Base-by-base conservation (phyloP, 139 green algal genomes). In the Chlorella sp. region DNA sequence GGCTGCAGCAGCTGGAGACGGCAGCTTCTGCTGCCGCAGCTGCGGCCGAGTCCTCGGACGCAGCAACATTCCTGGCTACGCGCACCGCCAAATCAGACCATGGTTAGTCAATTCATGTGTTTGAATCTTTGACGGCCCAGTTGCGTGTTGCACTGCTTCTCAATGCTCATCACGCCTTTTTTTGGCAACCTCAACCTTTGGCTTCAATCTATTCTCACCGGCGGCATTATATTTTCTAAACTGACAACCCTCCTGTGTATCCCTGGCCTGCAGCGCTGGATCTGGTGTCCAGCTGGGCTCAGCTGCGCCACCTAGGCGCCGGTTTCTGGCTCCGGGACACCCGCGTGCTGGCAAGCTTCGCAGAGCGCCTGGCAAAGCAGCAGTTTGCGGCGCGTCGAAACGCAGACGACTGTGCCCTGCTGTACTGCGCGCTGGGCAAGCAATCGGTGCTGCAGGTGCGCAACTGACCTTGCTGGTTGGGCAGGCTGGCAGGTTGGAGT, bases 251-350 rank as follows among this genome's bases (percentile, higher is more conserved):
- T 57, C 48, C 48, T 9, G 48, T 57, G 5, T 16, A 9, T 57
- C 9, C 48, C 48, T 57, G 48, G 48, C 48, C 48, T 57, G 48
- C 48, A 57, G 48, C 48, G 48, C 7, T 57, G 48, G 48, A 57
- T 57, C 9, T 57, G 48, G 48, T 57, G 48, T 92, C 85, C 19
- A 96, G 92, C 21, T 98, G 96, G 96, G 79, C 80, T 21, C 87
- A 87, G 76, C 81, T 97, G 79, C 93, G 94, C 3, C 84, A 88
- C 19, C 37, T 95, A 18, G 97, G 97, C 22, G 96, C 93, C 18
- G 97, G 95, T 32, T 96, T 98, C 85, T 99, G 97, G 97, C 93
- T 99, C 48, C 91, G 87, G 3, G 94, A 98, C 60, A 37, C 57
- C 3, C 30, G 40, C 32, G 68, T 85, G 16, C 60, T 91, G 30